Percentiles rank a stretch among this genome's conserved stretches.
Evolutionary conservation across 1,284 basidiomycete species (phyloP).

Genomic region (Ceratorhiza oryzae-sativae): DNA sequence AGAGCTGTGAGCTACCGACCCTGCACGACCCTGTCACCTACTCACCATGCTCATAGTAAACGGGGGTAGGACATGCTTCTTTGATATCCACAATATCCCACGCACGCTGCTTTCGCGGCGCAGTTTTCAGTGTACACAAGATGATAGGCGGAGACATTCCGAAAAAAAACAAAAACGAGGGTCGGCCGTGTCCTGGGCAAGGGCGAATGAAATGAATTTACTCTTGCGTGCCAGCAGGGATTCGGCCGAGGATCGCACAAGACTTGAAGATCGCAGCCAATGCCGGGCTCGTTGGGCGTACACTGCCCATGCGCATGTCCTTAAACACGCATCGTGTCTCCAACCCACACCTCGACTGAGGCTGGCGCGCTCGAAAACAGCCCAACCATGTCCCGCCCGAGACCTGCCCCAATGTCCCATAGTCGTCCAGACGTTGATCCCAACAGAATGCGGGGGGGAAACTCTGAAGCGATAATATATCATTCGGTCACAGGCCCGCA

Average conservation of each 20-base stretch:
- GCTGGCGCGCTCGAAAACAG: background rate
- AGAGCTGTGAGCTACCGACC: background rate
- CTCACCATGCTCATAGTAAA: conserved; percentile 37
- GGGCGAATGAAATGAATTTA: background rate
- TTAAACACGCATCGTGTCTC: conserved; percentile 5
- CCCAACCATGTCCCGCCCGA: conserved; percentile 15
- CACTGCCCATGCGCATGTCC: conserved; percentile 19
- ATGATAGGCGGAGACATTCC: conserved; percentile 30
- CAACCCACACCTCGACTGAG: conserved; percentile 33
- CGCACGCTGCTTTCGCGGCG: conserved; percentile 30
- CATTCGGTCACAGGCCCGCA: conserved; percentile 1
- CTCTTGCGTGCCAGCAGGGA: background rate
- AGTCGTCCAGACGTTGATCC: background rate
- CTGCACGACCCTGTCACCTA: background rate
- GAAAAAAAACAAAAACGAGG: conserved; percentile 3
- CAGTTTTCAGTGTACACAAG: conserved; percentile 24
- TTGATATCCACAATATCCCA: conserved; percentile 19
- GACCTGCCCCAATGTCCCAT: background rate
- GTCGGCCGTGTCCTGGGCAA: background rate
- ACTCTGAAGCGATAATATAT: conserved; percentile 9
- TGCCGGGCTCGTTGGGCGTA: background rate
- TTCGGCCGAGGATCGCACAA: background rate
- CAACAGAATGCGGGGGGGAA: conserved; percentile 12
- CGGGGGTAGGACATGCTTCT: conserved; percentile 18
- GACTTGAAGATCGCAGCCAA: background rate